phyloP scores from a whole-genome alignment of 192 early-diverging fungal species.

The Podila epigama region DNA sequence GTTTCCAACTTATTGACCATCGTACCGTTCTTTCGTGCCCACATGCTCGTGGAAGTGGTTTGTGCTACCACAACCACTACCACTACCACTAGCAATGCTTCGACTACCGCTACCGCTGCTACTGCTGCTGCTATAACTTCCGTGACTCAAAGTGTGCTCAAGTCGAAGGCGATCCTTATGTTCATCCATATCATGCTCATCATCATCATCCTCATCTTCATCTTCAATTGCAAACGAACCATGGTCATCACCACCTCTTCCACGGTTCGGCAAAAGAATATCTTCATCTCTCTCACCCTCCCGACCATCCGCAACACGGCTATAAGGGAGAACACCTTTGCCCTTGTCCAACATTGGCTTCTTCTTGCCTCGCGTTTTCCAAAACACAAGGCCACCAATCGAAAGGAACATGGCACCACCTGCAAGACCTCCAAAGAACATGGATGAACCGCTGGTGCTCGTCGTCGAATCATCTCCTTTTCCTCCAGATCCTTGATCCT shows the following conservation, averaged over 20 bases:
- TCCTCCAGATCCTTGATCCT: neutral
- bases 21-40: neutral
- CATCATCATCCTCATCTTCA: constrained; percentile 18
- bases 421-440: constrained; percentile 32
- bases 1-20: neutral
- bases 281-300: constrained; percentile 9
- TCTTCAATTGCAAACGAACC: constrained; percentile 24
- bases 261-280: constrained; percentile 17
- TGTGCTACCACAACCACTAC: neutral
- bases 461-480: too few relatives aligned
- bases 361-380: constrained; percentile 21
- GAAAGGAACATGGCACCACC: constrained; percentile 9
- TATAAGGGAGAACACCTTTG: constrained; percentile 19
- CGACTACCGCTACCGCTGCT: neutral
- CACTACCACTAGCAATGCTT: neutral
- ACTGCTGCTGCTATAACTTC: neutral
- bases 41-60: neutral
- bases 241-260: too few relatives aligned
- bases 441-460: neutral
- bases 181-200: constrained; percentile 6
- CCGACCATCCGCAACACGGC: constrained; percentile 2
- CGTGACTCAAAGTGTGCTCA: neutral
- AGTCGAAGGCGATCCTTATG: neutral
- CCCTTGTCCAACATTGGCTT: constrained; percentile 8
- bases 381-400: constrained; percentile 26